Percentiles rank a stretch among this genome's conserved stretches.
phyloP scores from a whole-genome alignment of 257 asterid genomes.

The Gentiana straminea region DNA sequence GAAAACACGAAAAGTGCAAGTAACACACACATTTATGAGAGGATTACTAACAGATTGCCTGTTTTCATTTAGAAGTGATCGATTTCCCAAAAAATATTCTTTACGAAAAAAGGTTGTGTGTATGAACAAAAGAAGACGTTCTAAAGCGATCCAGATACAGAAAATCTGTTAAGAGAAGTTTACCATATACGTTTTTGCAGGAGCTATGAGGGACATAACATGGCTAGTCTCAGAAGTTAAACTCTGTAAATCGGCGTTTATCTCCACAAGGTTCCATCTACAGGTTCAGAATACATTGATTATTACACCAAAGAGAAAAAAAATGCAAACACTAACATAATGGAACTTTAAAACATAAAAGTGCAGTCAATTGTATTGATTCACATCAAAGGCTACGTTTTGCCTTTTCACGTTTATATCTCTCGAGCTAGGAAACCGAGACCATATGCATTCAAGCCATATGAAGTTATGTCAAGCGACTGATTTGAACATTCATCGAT shows the following conservation, averaged over 20 bases:
- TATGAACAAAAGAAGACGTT: no score
- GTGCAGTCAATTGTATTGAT: no score
- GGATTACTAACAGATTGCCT: no score
- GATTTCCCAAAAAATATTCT: neutral
- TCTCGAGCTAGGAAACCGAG: neutral
- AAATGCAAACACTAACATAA: no score
- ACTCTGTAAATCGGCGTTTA: conserved; percentile 70
- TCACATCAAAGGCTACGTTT: no score
- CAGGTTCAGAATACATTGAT: conserved; percentile 14
- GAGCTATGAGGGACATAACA: conserved; percentile 78
- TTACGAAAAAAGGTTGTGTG: neutral
- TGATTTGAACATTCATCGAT: no score
- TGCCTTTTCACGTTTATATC: no score
- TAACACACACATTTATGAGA: neutral
- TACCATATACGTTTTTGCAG: conserved; percentile 96
- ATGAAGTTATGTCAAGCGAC: neutral
- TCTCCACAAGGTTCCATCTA: conserved; percentile 97
- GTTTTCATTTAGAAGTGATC: no score
- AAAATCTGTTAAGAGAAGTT: conserved; percentile 6
- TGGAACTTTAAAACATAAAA: no score
- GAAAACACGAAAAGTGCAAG: conserved; percentile 10
- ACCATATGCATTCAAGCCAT: neutral
- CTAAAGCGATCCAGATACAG: neutral
- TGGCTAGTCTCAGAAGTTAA: conserved; percentile 63
- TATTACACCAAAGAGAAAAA: neutral